Conservation (phyloP, 2,329 filamentous ascomycete genomes). For the Colletotrichum higginsianum region DNA sequence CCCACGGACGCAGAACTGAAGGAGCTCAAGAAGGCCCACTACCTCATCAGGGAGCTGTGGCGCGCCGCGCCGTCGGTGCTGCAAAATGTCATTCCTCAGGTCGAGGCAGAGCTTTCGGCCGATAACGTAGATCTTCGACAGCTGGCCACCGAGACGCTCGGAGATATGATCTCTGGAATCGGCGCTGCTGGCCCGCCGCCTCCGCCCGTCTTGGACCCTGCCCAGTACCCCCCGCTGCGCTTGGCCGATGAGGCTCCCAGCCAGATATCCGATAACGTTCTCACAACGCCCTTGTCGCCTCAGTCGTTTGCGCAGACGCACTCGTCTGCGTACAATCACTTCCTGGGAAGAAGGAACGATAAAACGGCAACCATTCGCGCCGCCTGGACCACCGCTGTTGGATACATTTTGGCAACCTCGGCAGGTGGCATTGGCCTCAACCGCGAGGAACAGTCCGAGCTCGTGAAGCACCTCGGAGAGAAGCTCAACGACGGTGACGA, state of each 20-base stretch:
- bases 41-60: slow-evolving; percentile 93
- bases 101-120: slow-evolving; percentile 91
- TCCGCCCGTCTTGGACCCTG: slow-evolving; percentile 80
- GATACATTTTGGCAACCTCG: slow-evolving; percentile 90
- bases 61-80: slow-evolving; percentile 89
- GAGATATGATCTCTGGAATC: slow-evolving; percentile 94
- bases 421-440: slow-evolving; percentile 92
- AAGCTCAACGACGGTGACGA: slow-evolving; percentile 92
- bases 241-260: slow-evolving; percentile 70
- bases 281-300: slow-evolving; percentile 87
- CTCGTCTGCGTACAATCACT: slow-evolving; percentile 83
- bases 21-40: slow-evolving; percentile 91
- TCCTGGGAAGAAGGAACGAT: slow-evolving; percentile 88
- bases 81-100: slow-evolving; percentile 92
- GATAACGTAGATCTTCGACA: slow-evolving; percentile 90
- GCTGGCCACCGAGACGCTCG: slow-evolving; percentile 92
- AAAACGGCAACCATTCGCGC: slow-evolving; percentile 86
- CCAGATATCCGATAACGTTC: slow-evolving; percentile 69
- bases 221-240: slow-evolving; percentile 85
- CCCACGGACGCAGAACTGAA: slow-evolving; percentile 88
- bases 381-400: slow-evolving; percentile 87
- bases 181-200: slow-evolving; percentile 90
- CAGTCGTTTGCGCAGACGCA: slow-evolving; percentile 92
- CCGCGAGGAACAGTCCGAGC: slow-evolving; percentile 81
- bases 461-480: slow-evolving; percentile 82